A percentile compares a stretch with the other conserved stretches of the same genome.
phyloP scores from a whole-genome alignment of 352 stramenopile genomes.

The Pythium sp. region DNA sequence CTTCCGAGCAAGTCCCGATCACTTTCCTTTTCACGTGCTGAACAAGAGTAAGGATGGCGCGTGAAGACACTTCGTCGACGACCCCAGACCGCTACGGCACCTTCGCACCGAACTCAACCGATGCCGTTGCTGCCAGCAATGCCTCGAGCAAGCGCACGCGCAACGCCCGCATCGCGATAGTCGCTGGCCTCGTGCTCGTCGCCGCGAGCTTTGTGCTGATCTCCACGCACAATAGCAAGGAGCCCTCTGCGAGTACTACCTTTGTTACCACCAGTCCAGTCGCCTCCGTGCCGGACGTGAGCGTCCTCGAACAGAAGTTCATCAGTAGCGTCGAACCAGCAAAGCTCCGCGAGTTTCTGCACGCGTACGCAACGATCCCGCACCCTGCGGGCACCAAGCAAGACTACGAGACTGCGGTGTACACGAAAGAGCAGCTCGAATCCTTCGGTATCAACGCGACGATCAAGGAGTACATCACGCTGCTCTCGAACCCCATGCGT shows the following conservation, averaged over 20 bases:
- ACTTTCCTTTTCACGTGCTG: constrained; percentile 1
- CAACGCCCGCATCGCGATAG: constrained; percentile 5
- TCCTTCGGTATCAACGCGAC: constrained; percentile 36
- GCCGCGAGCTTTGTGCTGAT: constrained; percentile 9
- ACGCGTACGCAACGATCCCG: constrained; percentile 10
- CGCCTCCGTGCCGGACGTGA: not conserved
- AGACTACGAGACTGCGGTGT: constrained; percentile 31
- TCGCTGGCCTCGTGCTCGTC: constrained; percentile 15
- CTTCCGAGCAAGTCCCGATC: not conserved
- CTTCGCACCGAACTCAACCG: not conserved
- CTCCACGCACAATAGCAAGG: not conserved
- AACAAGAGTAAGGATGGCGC: constrained; percentile 1
- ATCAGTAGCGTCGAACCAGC: not conserved
- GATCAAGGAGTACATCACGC: constrained; percentile 21
- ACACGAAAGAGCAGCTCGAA: constrained; percentile 29
- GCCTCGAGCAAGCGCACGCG: not conserved
- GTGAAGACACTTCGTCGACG: constrained; percentile 1
- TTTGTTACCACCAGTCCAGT: not conserved
- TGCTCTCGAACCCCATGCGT: constrained; percentile 62
- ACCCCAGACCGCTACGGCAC: constrained; percentile 9
- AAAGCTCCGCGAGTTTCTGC: constrained; percentile 12
- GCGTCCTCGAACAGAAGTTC: constrained; percentile 9
- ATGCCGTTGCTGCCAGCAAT: not conserved
- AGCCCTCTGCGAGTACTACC: not conserved
- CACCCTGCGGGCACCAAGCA: constrained; percentile 20